phyloP scores from a whole-genome alignment of 2,329 filamentous ascomycete species.

The Aureobasidium sp. region DNA sequence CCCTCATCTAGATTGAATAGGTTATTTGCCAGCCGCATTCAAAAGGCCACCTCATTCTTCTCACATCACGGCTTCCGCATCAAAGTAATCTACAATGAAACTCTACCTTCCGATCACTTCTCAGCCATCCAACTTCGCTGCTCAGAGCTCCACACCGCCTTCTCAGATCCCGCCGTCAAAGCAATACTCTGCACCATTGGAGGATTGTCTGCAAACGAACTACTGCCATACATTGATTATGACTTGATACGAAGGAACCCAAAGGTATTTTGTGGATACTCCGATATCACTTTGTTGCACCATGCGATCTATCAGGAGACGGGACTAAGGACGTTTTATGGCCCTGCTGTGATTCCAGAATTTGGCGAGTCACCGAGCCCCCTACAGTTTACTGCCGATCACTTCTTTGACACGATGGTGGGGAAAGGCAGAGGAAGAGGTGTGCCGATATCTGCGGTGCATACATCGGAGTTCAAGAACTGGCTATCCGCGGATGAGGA shows the following conservation, averaged over 20 bases:
- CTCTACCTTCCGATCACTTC: conserved; percentile 3
- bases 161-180: conserved; percentile 19
- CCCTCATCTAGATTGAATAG: conserved; percentile 25
- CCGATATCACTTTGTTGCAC: conserved; percentile 26
- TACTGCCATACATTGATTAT: conserved; percentile 25
- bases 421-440: not conserved
- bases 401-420: conserved; percentile 17
- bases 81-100: conserved; percentile 18
- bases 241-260: conserved; percentile 23
- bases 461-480: conserved; percentile 6
- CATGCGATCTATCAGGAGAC: conserved; percentile 20
- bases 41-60: conserved; percentile 17
- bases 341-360: conserved; percentile 22
- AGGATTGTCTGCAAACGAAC: conserved; percentile 21
- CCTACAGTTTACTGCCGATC: conserved; percentile 17
- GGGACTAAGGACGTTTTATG: conserved; percentile 25
- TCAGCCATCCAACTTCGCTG: conserved; percentile 16
- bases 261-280: conserved; percentile 28
- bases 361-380: conserved; percentile 21
- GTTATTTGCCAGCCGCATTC: conserved; percentile 18
- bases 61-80: conserved; percentile 17
- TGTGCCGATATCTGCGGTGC: not conserved
- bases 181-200: conserved; percentile 25
- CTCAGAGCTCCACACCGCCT: conserved; percentile 22
- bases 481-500: not conserved